Percentiles rank a stretch among this genome's conserved stretches.
Conservation (phyloP, 2,329 filamentous ascomycete species). For the Trichoderma pleuroti region DNA sequence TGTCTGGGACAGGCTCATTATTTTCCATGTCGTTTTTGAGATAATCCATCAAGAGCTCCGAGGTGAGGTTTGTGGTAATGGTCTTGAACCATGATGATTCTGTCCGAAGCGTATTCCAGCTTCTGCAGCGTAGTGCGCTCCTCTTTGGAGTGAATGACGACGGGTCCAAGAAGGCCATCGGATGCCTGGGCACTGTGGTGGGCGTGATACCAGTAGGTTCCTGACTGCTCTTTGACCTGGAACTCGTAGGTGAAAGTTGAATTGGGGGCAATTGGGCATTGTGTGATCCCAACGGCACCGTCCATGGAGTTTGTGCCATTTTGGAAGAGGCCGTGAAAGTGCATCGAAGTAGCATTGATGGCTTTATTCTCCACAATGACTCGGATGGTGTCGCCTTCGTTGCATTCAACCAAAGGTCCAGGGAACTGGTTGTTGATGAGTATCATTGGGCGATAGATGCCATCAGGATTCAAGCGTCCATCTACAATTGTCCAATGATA, state of each 20-base stretch:
- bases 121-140: conserved; percentile 31
- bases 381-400: conserved; percentile 68
- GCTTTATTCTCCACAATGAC: conserved; percentile 67
- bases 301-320: conserved; percentile 75
- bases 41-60: conserved; percentile 50
- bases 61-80: conserved; percentile 65
- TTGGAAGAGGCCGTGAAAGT: conserved; percentile 77
- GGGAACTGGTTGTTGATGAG: conserved; percentile 75
- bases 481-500: conserved; percentile 61
- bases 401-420: conserved; percentile 67
- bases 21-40: conserved; percentile 52
- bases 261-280: conserved; percentile 63
- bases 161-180: conserved; percentile 64
- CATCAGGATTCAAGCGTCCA: conserved; percentile 58
- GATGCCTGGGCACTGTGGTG: conserved; percentile 63
- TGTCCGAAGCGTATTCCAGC: conserved; percentile 42
- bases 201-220: conserved; percentile 60
- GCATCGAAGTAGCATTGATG: conserved; percentile 62
- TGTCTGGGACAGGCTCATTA: conserved; percentile 64
- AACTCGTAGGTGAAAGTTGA: conserved; percentile 65
- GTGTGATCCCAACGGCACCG: conserved; percentile 63
- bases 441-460: conserved; percentile 55
- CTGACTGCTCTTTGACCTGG: conserved; percentile 50
- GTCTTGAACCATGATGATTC: conserved; percentile 66
- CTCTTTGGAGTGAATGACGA: conserved; percentile 60